Base-by-base conservation (phyloP, 1,139 yeast genomes). In the Blastobotrys apis region DNA sequence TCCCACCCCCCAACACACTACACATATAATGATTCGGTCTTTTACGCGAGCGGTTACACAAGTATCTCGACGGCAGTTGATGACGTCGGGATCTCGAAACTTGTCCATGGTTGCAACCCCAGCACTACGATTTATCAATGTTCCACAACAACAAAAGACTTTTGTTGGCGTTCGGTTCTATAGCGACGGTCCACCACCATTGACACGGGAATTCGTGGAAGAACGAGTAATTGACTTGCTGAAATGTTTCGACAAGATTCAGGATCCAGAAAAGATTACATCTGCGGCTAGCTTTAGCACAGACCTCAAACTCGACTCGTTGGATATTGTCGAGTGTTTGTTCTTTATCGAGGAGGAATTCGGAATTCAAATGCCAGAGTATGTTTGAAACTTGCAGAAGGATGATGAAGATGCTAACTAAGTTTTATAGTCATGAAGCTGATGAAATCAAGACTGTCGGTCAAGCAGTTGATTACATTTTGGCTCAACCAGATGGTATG, bases 271-370 rank as follows among this genome's bases (percentile, higher is more conserved):
- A 37, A 53, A 56, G 51, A 38, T 57, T 33, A 68, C 75, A n/a
- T 77, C 78, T 45, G 67, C 68, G 9, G 77, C 94, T 3, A 72
- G 80, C 23, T 84, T 82, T 63, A 69, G 78, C 37, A 80, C 76
- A 52, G 95, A 87, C 62, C 74, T 87, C 53, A 94, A 94, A 1
- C 75, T 86, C 56, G 96, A 87, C 68, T 82, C 94, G 16, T 76
- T 87, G 63, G 96, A 87, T 58, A 82, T 84, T 29, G 95, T 85
- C 36, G 96, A 87, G 64, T 90, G 85, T 32, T 76, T 87, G 34
- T 85, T 87, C 88, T 94, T 84, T 59, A 78, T 87, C 51, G 96
- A 87, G 68, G 94, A 84, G 47, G 75, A 71, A 56, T 71, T 71
- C 55, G 68, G 70, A 53, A 72, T 75, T 50, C 86, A 82, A 65